phyloP scores from a whole-genome alignment of 2,329 filamentous ascomycete species.

The Macrophomina pseudophaseolina region DNA sequence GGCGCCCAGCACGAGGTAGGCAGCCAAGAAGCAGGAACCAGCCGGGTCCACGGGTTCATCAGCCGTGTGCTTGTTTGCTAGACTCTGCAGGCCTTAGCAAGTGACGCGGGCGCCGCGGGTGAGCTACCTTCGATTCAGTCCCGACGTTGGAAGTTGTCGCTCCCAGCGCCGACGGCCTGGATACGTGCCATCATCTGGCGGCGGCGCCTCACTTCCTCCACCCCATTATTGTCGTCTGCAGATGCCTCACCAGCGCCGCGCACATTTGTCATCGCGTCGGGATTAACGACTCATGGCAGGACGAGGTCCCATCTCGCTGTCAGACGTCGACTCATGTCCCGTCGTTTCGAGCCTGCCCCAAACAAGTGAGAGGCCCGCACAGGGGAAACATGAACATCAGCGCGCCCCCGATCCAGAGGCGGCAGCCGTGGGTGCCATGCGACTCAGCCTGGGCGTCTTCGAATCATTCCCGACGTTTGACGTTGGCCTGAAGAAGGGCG shows the following conservation, averaged over 20 bases:
- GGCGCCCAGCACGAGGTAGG: background rate
- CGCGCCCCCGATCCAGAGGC: background rate
- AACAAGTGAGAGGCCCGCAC: conserved; percentile 2
- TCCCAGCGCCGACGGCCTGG: background rate
- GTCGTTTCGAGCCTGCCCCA: background rate
- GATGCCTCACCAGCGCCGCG: background rate
- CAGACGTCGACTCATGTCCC: conserved; percentile 16
- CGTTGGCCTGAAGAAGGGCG: background rate
- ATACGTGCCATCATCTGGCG: background rate
- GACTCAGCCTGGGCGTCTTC: background rate
- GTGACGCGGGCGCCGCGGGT: conserved; percentile 11
- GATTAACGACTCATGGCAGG: background rate
- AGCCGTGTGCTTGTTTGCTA: conserved; percentile 1
- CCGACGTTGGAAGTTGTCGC: conserved; percentile 14
- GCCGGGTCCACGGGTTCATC: conserved; percentile 10
- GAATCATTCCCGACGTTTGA: conserved; percentile 16
- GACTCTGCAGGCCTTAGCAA: background rate
- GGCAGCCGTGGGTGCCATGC: too few species aligned
- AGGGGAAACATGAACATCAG: background rate
- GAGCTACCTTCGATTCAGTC: conserved; percentile 12
- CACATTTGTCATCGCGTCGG: conserved; percentile 14
- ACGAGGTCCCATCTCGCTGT: background rate
- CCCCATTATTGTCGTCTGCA: background rate
- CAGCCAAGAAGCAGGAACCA: background rate
- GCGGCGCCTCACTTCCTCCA: conserved; percentile 13